Evolutionary conservation across 352 stramenopile genomes (phyloP), one percentile per base, ranked within the genome.

Genomic region (Globisporangium canariense): DNA sequence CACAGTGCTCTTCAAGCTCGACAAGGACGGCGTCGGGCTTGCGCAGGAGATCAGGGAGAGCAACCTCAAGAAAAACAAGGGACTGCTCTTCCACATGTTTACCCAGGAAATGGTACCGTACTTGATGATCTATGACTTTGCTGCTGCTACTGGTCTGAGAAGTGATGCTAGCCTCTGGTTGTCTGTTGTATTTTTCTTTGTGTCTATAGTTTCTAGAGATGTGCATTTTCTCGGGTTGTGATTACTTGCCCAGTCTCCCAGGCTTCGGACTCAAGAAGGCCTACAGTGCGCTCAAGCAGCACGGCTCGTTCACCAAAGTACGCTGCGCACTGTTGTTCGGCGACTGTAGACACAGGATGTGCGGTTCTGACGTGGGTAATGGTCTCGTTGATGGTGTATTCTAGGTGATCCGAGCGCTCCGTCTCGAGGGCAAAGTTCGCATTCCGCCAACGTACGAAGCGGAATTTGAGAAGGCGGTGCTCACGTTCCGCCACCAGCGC

Each of bases 1-100:
- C 60, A 89, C 73, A 28, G 84, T 98, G 18, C 81, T 99, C 7
- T 99, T 98, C 78, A 99, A 99, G 74, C 79, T 99, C 62, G 92
- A 98, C 71, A 88, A 86, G 11, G 75, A 91, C 45, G 93, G 88
- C 56, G 60, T 83, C 62, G 93, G 88, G 47, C 57, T 83, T 63
- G 91, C 88, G 2, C 75, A 98, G 60, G 87, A 97, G 73, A 96
- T 98, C 32, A 72, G 81, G 53, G 73, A 77, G 30, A 41, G 36
- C 22, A 87, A 89, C 51, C 69, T 96, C 50, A 86, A 86, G 73
- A 78, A 80, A 30, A 93, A 93, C 79, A 91, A 78, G 36, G 75
- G 67, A 0, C 65, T 93, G 63, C 75, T 70, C 50, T 93, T 93
- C 64, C 83, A 91, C 68, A 90, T 88, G 74, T 95, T 93, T 63